A percentile compares a stretch with the other conserved stretches of the same genome.
Evolutionary conservation across 306 rosid genomes (phyloP).

Genomic region (Delonix regia): DNA sequence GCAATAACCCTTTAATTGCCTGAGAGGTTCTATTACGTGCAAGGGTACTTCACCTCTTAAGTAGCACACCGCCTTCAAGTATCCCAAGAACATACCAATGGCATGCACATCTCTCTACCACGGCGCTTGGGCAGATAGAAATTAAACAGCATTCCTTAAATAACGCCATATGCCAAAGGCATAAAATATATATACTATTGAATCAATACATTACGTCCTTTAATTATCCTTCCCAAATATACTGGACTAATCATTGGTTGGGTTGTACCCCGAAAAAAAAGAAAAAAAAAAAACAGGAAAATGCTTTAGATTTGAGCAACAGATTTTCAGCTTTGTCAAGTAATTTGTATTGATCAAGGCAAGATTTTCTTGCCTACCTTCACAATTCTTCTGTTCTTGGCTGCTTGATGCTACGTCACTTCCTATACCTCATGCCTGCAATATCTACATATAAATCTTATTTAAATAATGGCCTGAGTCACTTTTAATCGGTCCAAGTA

Average conservation of each 20-base stretch:
- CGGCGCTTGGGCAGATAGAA: not conserved
- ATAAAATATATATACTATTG: not conserved
- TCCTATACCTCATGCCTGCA: slow-evolving; percentile 32
- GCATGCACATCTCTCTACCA: not conserved
- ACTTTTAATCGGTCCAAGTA: slow-evolving; percentile 30
- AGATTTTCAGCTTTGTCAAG: slow-evolving; percentile 1
- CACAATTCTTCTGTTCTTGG: slow-evolving; percentile 17
- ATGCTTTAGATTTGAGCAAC: not conserved
- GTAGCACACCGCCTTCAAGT: not conserved
- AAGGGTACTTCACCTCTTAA: not conserved
- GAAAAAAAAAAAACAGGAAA: slow-evolving; percentile 11
- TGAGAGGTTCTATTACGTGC: not conserved
- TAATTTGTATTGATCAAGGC: not conserved
- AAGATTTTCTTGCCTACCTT: slow-evolving; percentile 25
- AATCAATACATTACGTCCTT: not conserved
- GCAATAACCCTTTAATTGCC: not conserved
- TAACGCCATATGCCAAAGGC: not conserved
- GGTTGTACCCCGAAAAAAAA: slow-evolving; percentile 3
- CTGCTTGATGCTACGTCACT: slow-evolving; percentile 4
- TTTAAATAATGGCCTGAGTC: not conserved
- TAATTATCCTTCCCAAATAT: not conserved
- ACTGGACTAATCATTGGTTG: not conserved
- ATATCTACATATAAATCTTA: slow-evolving; percentile 7
- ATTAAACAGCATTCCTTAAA: not conserved
- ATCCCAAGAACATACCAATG: not conserved